A percentile compares a stretch with the other conserved stretches of the same genome.
Evolutionary conservation across 345 rosid species (phyloP).

Genomic region (Sisymbrium irio): DNA sequence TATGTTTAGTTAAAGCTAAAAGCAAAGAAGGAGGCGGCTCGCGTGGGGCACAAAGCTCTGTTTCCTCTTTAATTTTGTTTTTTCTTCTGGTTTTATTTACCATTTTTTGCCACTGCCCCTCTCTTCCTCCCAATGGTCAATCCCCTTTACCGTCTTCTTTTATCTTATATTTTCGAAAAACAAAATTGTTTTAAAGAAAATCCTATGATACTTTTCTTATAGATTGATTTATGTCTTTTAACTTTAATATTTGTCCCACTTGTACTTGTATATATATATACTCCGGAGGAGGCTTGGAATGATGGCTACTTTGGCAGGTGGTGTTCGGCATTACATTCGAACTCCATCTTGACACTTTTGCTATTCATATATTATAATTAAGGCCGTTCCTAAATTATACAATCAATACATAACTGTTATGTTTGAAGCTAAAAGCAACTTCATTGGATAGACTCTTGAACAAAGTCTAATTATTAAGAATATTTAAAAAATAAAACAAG

Average conservation of each 20-base stretch:
- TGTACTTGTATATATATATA: background rate
- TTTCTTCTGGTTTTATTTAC: background rate
- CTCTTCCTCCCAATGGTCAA: constrained; percentile 27
- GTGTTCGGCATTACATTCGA: background rate
- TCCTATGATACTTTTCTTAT: background rate
- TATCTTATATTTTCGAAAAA: background rate
- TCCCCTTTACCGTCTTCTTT: background rate
- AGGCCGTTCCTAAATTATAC: background rate
- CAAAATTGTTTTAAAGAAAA: background rate
- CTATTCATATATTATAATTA: background rate
- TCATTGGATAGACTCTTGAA: too few species aligned
- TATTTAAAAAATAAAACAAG: too few species aligned
- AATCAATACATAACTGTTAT: background rate
- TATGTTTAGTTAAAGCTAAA: background rate
- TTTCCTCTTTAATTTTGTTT: background rate
- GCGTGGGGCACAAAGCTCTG: constrained; percentile 41
- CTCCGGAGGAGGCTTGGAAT: background rate
- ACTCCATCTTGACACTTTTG: background rate
- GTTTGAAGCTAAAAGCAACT: background rate
- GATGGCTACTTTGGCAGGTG: background rate
- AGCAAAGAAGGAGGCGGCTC: constrained; percentile 27
- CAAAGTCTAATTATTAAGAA: too few species aligned
- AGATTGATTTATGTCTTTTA: background rate
- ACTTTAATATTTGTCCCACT: background rate
- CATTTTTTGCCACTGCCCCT: constrained; percentile 6